phyloP scores from a whole-genome alignment of 805 yeast genomes.

The Ogataea dorogensis region DNA sequence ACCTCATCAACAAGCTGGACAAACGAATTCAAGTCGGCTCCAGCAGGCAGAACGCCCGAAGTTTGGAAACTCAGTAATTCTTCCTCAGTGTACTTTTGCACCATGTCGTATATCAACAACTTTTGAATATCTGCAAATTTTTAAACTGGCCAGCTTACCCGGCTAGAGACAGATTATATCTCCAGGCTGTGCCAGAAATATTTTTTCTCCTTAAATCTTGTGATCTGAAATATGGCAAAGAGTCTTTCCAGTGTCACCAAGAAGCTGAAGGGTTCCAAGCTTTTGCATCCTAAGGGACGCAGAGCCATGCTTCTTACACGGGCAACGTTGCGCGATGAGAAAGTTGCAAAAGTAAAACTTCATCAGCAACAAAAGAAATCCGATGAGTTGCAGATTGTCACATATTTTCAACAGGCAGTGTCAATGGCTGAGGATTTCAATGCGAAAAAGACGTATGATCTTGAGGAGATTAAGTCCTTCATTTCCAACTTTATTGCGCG shows the following conservation, averaged over 20 bases:
- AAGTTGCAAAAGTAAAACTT: constrained; percentile 58
- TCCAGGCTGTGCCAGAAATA: constrained; percentile 12
- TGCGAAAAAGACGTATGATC: constrained; percentile 42
- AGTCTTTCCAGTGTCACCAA: constrained; percentile 64
- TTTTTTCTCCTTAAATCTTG: constrained; percentile 4
- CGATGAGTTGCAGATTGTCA: constrained; percentile 56
- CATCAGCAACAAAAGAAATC: constrained; percentile 57
- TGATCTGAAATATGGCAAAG: constrained; percentile 50
- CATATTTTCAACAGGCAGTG: constrained; percentile 61
- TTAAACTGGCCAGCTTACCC: constrained; percentile 8
- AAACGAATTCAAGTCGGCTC: constrained; percentile 64
- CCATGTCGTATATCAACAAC: constrained; percentile 25
- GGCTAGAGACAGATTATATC: background rate
- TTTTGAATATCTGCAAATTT: constrained; percentile 10
- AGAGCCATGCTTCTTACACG: constrained; percentile 80
- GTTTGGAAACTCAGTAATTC: constrained; percentile 59
- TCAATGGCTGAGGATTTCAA: constrained; percentile 36
- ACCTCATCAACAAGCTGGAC: constrained; percentile 65
- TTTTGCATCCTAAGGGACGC: constrained; percentile 84
- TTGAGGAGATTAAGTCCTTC: constrained; percentile 60
- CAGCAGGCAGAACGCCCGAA: constrained; percentile 57
- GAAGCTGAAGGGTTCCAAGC: constrained; percentile 51
- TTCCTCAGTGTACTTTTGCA: constrained; percentile 68
- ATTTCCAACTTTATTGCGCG: constrained; percentile 63
- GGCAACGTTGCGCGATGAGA: constrained; percentile 83